Evolutionary conservation across 2,329 filamentous ascomycete genomes (phyloP), one percentile per base, ranked within the genome.

Genomic region (Aspergillus amoenus): DNA sequence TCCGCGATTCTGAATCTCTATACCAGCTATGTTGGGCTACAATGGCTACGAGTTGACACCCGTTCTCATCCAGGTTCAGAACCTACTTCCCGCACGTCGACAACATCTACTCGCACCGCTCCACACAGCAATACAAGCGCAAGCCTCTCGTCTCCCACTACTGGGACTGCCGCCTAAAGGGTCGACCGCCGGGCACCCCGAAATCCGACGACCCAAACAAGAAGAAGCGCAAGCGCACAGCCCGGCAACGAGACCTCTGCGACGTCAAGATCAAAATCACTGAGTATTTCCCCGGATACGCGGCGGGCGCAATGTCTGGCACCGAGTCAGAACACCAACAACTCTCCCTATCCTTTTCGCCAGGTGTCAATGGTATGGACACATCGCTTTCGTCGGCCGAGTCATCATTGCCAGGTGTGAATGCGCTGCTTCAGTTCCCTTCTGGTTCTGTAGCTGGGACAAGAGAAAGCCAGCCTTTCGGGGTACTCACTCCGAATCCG

Each of bases 221-320:
- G 78, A 92, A 91, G 80, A 92, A 91, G 73, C 83, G 90, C 39
- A 92, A 91, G 74, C 85, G 90, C 24, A 85, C 82, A 37, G 87
- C 87, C n/a, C 81, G 90, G 42, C 86, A 90, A 71, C 81, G 88
- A 12, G 88, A 92, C 74, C 80, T 92, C n/a, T 93, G 90, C 70
- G 89, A 93, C 71, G 89, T 93, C 62, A 93, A 93, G 75, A 91
- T 93, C 71, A 93, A 92, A 72, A 90, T 93, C 58, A 91, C 88
- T 3, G 89, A 93, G 72, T 90, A 90, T 74, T 88, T 88, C 53
- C 83, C 87, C 9, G 83, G 62, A 2, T 61, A 54, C 24, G 44
- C 55, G 8, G 50, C 56, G 13, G 44, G 82, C 18, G 70, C 50
- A 5, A 34, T 13, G 9, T 13, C 8, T 12, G 41, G 30, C 17